Percentiles rank a stretch among this genome's conserved stretches.
Evolutionary conservation across 2,329 filamentous ascomycete genomes (phyloP).

Genomic region (Taxawa tesnikishii): DNA sequence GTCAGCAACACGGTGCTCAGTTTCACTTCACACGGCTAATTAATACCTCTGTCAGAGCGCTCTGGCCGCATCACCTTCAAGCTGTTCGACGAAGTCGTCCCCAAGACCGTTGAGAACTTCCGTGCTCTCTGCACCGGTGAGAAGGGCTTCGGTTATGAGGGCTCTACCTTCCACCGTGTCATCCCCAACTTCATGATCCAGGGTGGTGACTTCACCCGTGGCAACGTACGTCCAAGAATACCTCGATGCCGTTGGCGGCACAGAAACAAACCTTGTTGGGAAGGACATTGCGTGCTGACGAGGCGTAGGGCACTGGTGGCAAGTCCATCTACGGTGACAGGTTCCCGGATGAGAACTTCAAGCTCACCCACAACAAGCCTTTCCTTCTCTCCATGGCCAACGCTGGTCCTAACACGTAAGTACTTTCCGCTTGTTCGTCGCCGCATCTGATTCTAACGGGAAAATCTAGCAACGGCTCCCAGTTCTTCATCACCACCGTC

Average conservation of each 20-base stretch:
- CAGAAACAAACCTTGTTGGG: no score
- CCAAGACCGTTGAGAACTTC: constrained; percentile 96
- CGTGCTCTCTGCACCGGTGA: constrained; percentile 89
- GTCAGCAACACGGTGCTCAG: constrained; percentile 15
- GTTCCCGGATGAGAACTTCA: constrained; percentile 95
- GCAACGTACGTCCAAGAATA: constrained; percentile 40
- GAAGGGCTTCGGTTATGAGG: constrained; percentile 72
- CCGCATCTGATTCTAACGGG: constrained; percentile 1
- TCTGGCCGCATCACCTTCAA: constrained; percentile 74
- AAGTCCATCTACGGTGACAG: constrained; percentile 97
- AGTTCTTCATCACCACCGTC: constrained; percentile 62
- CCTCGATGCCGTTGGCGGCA: no score
- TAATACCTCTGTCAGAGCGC: constrained; percentile 44
- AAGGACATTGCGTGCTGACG: constrained; percentile 5
- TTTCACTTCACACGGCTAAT: constrained; percentile 10
- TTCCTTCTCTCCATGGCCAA: constrained; percentile 98
- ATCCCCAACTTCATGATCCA: constrained; percentile 99
- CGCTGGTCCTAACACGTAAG: constrained; percentile 85
- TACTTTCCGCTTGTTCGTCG: constrained; percentile 6
- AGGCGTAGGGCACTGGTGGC: constrained; percentile 70
- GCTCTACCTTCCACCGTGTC: constrained; percentile 86
- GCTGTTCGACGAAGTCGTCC: constrained; percentile 75
- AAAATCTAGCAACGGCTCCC: constrained; percentile 50
- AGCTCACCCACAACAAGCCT: constrained; percentile 78
- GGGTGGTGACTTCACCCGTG: constrained; percentile 91